phyloP scores from a whole-genome alignment of 2,329 filamentous ascomycete genomes.

The Rugonectria rugulosa region DNA sequence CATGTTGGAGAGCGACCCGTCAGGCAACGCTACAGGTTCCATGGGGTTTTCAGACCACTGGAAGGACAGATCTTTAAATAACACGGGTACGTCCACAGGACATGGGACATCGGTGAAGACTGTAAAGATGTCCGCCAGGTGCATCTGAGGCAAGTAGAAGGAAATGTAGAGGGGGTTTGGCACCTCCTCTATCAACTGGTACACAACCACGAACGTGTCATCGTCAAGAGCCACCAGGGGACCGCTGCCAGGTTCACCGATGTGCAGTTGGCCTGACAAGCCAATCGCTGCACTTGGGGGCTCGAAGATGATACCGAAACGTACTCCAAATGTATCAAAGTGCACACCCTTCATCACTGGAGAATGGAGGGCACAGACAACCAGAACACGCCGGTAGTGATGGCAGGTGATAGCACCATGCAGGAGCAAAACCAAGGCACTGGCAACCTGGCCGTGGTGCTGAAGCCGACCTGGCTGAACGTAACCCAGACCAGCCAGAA shows the following conservation, averaged over 20 bases:
- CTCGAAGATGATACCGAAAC: background rate
- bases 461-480: background rate
- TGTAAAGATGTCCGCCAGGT: background rate
- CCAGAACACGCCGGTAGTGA: background rate
- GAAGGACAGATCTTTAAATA: constrained; percentile 1
- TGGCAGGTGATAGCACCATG: background rate
- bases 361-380: background rate
- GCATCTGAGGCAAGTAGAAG: constrained; percentile 6
- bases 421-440: background rate
- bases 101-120: background rate
- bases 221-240: background rate
- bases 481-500: constrained; percentile 1
- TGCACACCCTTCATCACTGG: constrained; percentile 5
- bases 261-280: constrained; percentile 2
- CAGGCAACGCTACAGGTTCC: constrained; percentile 4
- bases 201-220: constrained; percentile 4
- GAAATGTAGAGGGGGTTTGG: constrained; percentile 4
- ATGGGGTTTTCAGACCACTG: background rate
- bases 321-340: constrained; percentile 3
- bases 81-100: constrained; percentile 2
- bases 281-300: constrained; percentile 1
- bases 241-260: background rate
- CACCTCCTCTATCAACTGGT: constrained; percentile 1
- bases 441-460: background rate
- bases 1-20: constrained; percentile 1